Base-by-base conservation (phyloP, 2,329 filamentous ascomycete genomes). In the Sporothrix luriei region DNA sequence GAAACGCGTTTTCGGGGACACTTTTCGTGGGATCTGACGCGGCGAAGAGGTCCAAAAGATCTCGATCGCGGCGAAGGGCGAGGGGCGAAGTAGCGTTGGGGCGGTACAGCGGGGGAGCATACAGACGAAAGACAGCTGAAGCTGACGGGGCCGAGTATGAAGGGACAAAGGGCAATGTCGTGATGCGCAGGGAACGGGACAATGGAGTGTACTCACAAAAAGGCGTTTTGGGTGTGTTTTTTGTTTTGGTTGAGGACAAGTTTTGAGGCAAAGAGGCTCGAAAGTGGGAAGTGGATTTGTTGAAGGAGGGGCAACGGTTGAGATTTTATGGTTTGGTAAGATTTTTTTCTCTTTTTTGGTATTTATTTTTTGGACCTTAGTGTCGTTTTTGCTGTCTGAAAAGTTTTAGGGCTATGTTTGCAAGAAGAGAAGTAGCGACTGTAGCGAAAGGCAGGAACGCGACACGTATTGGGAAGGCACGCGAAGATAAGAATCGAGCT, bases 261-360 rank as follows among this genome's bases (percentile, higher is more conserved):
- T 68, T 68, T 71, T 69, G 55, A 14, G 10, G 49, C 26, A 64
- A 48, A 64, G 52, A 61, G 61, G 70, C 48, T 68, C 65, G 67
- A 70, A 72, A 69, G 66, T 70, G 69, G 67, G 70, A 71, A 71
- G 69, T 70, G 69, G 67, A 66, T 64, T 71, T 66, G 43, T 65
- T 62, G 48, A 73, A 46, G 70, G 71, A 71, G 72, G 72, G 72
- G 71, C 71, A 43, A 64, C 43, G 33, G 67, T 64, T 69, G 57
- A 70, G 68, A 72, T 72, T 73, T 73, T 71, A 71, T 68, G 66
- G 68, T 54, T 55, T 69, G 68, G 66, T 59, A 51, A 65, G 66
- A 70, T 66, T 66, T 70, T 68, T 66, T 67, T 49, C 68, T 66
- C 70, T 69, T 66, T 67, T 71, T 66, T 43, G 24, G 29, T 49